Conservation (phyloP, 768 basidiomycete species). For the Leccinum truebloodii region DNA sequence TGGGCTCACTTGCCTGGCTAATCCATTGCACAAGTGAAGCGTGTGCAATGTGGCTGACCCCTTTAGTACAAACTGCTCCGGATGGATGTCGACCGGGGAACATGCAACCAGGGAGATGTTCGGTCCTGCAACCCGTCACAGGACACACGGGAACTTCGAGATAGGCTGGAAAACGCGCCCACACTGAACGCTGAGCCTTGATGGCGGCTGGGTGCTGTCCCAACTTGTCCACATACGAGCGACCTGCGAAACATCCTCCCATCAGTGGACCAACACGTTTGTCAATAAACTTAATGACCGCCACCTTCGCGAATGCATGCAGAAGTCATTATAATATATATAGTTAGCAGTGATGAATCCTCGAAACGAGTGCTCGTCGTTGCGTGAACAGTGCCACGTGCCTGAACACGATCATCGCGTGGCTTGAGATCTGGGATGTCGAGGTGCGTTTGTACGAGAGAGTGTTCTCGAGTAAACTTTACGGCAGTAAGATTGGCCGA, state of each 20-base stretch:
- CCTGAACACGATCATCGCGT: constrained; percentile 4
- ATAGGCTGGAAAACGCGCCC: background rate
- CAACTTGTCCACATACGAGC: background rate
- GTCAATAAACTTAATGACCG: constrained; percentile 13
- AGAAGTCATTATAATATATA: constrained; percentile 7
- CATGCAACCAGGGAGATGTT: background rate
- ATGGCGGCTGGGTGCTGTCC: constrained; percentile 1
- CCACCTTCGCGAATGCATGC: constrained; percentile 10
- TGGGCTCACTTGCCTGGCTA: constrained; percentile 3
- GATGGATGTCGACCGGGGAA: background rate
- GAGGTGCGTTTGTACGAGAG: background rate
- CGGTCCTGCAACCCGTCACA: constrained; percentile 4
- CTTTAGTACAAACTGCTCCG: background rate
- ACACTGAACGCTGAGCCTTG: background rate
- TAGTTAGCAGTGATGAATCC: background rate
- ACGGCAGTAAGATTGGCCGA: background rate
- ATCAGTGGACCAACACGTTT: constrained; percentile 1
- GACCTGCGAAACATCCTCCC: constrained; percentile 4
- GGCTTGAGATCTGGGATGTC: constrained; percentile 12
- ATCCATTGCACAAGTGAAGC: background rate
- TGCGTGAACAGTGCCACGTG: background rate
- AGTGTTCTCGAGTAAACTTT: constrained; percentile 1
- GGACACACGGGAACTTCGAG: constrained; percentile 6
- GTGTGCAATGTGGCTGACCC: background rate
- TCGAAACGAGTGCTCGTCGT: constrained; percentile 1